phyloP scores from a whole-genome alignment of 257 asterid genomes.

The Lavandula angustifolia region DNA sequence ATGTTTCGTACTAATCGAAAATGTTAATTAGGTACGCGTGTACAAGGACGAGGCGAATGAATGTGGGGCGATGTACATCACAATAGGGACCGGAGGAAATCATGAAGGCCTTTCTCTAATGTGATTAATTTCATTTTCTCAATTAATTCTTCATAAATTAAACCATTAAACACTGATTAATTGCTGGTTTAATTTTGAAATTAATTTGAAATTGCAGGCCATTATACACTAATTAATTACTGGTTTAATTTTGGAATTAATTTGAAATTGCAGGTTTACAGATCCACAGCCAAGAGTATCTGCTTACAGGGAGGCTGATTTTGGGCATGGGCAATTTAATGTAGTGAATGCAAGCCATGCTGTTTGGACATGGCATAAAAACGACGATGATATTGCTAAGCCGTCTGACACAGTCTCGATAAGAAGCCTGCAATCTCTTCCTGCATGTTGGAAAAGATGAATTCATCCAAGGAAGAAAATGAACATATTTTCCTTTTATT shows the following conservation, averaged over 20 bases:
- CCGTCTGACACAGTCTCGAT: constrained; percentile 46
- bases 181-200: too few relatives aligned
- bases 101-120: constrained; percentile 59
- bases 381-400: constrained; percentile 41
- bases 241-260: not conserved
- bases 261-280: constrained; percentile 35
- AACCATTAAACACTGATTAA: too few relatives aligned
- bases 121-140: too few relatives aligned
- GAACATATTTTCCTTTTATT: too few relatives aligned
- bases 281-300: constrained; percentile 57
- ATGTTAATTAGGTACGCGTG: constrained; percentile 56
- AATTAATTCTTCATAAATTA: too few relatives aligned
- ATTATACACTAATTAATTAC: too few relatives aligned
- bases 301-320: constrained; percentile 58
- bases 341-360: constrained; percentile 59
- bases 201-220: constrained; percentile 27
- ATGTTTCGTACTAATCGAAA: too few relatives aligned
- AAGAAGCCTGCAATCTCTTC: constrained; percentile 42
- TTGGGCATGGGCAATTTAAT: constrained; percentile 65
- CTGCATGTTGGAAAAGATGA: too few relatives aligned
- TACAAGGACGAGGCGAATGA: constrained; percentile 44
- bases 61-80: constrained; percentile 61
- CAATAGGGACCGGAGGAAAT: constrained; percentile 69
- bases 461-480: too few relatives aligned
- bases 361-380: constrained; percentile 69